These are phyloP conservation scores for Hemisphaericaspora xylofermentans DNA, from an alignment of 1,139 yeast species.

Conservation along the genomic window DNA sequence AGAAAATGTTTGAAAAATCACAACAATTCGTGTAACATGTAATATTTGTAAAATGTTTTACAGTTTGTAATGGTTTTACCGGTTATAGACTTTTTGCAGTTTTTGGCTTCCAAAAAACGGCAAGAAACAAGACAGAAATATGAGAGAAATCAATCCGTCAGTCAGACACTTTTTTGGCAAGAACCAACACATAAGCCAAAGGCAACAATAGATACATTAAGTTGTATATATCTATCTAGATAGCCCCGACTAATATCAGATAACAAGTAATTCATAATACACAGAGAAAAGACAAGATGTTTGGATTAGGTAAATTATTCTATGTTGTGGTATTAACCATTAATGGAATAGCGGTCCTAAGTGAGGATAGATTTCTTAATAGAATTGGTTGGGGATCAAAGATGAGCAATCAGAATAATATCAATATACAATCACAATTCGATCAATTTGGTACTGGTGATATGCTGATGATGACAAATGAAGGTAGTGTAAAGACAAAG, in stretches of 20 bases:
- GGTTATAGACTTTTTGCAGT: neutral
- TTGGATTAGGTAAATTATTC: slow-evolving; percentile 46
- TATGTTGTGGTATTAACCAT: slow-evolving; percentile 41
- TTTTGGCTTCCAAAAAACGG: no score
- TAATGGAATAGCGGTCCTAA: slow-evolving; percentile 47
- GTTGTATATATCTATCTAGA: no score
- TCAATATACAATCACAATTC: slow-evolving; percentile 22
- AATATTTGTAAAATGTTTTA: neutral
- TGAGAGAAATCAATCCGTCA: no score
- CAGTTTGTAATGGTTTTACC: no score
- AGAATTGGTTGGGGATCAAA: slow-evolving; percentile 46
- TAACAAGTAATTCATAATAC: neutral
- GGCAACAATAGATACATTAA: neutral
- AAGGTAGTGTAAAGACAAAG: slow-evolving; percentile 36
- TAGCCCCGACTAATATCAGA: neutral
- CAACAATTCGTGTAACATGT: slow-evolving; percentile 1
- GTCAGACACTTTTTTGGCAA: neutral
- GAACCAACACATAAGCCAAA: neutral
- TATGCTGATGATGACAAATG: slow-evolving; percentile 17
- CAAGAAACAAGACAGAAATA: no score
- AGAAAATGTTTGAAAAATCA: neutral
- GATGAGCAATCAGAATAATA: slow-evolving; percentile 13
- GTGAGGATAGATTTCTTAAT: slow-evolving; percentile 49
- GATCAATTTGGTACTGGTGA: slow-evolving; percentile 26
- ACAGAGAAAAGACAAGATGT: slow-evolving; percentile 23